These are phyloP conservation scores for Phoma sp. DNA, from an alignment of 2,329 filamentous ascomycete species.

Conservation along the genomic window DNA sequence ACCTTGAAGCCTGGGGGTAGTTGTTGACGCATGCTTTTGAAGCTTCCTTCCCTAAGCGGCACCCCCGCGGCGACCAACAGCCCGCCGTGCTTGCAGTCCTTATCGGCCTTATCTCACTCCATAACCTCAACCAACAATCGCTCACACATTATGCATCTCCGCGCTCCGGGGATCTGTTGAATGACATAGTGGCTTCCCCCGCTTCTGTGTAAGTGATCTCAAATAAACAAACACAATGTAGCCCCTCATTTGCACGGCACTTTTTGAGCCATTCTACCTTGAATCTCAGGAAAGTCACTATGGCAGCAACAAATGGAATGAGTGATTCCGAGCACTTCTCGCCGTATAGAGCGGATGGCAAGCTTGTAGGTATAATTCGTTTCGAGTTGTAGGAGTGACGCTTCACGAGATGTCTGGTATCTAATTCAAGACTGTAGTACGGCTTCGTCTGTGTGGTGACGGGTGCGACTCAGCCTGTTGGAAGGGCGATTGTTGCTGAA, in stretches of 20 bases:
- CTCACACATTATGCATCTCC: constrained; percentile 39
- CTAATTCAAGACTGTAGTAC: constrained; percentile 52
- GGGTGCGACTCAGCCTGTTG: constrained; percentile 67
- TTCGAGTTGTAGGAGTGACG: not conserved
- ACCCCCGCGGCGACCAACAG: constrained; percentile 13
- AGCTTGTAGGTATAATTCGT: constrained; percentile 54
- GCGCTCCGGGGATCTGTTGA: constrained; percentile 46
- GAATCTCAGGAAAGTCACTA: not conserved
- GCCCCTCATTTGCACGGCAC: constrained; percentile 28
- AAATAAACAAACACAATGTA: constrained; percentile 40
- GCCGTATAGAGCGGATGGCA: constrained; percentile 65
- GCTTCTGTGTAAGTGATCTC: not conserved
- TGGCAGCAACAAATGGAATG: constrained; percentile 16
- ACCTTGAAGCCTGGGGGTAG: not conserved
- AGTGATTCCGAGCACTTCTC: constrained; percentile 60
- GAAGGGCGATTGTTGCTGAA: constrained; percentile 66
- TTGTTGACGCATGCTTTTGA: not conserved
- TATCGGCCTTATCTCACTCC: constrained; percentile 16
- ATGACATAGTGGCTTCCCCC: constrained; percentile 24
- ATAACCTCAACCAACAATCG: constrained; percentile 14
- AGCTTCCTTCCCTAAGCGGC: constrained; percentile 3
- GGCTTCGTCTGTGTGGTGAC: constrained; percentile 72
- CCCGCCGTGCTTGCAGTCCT: constrained; percentile 9
- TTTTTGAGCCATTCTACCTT: not conserved
- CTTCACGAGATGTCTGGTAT: too few species aligned